Conservation (phyloP, 2,329 filamentous ascomycete species). For the Aspergillus intermedius region DNA sequence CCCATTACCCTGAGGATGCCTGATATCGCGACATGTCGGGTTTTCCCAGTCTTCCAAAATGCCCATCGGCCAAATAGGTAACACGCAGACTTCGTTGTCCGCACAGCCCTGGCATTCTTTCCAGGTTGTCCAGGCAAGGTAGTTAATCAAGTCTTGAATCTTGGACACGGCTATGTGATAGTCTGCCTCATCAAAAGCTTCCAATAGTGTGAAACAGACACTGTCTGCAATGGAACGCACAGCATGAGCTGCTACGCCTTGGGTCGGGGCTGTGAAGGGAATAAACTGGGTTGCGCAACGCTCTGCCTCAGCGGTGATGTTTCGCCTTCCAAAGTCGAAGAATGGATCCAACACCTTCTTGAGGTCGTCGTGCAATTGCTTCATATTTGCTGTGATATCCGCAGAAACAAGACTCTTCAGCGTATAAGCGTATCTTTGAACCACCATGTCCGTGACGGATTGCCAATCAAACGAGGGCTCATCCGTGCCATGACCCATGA, state of each 20-base stretch:
- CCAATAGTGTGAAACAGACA: constrained; percentile 28
- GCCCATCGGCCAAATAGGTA: constrained; percentile 61
- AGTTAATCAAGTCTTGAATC: constrained; percentile 40
- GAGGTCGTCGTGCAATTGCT: constrained; percentile 22
- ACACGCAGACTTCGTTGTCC: constrained; percentile 51
- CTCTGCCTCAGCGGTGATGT: constrained; percentile 20
- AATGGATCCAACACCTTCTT: constrained; percentile 26
- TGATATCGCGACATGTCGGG: constrained; percentile 39
- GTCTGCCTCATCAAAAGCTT: constrained; percentile 14
- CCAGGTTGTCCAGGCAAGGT: constrained; percentile 56
- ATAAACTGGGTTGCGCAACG: constrained; percentile 33
- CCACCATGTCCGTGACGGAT: constrained; percentile 57
- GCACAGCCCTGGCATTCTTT: constrained; percentile 51
- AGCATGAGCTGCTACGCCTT: constrained; percentile 19
- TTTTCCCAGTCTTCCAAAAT: constrained; percentile 47
- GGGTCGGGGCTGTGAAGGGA: constrained; percentile 8
- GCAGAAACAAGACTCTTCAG: constrained; percentile 38
- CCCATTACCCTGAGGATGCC: constrained; percentile 14
- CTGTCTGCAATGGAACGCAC: constrained; percentile 24
- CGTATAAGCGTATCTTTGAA: constrained; percentile 55
- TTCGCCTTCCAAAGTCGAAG: constrained; percentile 27
- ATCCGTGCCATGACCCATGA: constrained; percentile 26
- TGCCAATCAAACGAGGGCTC: constrained; percentile 56
- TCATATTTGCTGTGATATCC: constrained; percentile 12
- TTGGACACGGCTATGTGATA: constrained; percentile 20